Conservation (phyloP, 1,284 basidiomycete genomes). For the Ceratobasidium sp. region DNA sequence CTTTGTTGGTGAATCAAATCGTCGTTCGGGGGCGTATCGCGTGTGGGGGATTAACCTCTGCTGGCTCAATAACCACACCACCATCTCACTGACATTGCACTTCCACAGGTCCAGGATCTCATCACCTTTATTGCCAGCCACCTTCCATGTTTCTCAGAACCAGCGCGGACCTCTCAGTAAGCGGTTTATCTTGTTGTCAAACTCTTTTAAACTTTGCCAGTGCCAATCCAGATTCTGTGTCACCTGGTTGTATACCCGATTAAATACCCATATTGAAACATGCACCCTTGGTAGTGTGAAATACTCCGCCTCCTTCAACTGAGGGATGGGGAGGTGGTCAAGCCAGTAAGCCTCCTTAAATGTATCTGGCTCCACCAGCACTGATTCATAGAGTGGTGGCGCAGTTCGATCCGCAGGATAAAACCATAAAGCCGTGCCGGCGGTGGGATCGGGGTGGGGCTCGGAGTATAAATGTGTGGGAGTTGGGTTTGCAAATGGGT, state of each 20-base stretch:
- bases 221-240: constrained; percentile 32
- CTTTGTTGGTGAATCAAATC: not conserved
- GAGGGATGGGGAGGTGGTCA: not conserved
- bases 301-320: not conserved
- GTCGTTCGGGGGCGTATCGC: constrained; percentile 31
- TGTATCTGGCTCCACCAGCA: not conserved
- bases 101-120: constrained; percentile 53
- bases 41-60: constrained; percentile 18
- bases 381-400: no score
- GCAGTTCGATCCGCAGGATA: not conserved
- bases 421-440: not conserved
- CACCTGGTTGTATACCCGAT: not conserved
- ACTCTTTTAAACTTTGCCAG: constrained; percentile 48
- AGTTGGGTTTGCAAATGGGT: not conserved
- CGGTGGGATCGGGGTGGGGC: not conserved
- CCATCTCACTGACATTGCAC: constrained; percentile 54
- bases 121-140: constrained; percentile 49
- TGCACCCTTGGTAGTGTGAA: not conserved
- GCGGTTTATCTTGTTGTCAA: constrained; percentile 49
- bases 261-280: not conserved
- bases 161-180: constrained; percentile 51
- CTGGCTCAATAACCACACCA: constrained; percentile 50
- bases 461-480: not conserved
- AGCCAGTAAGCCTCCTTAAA: constrained; percentile 8
- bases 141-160: constrained; percentile 49